Evolutionary conservation across 2,329 filamentous ascomycete genomes (phyloP), one percentile per base, ranked within the genome.

Genomic region (Trichoderma atroviride): DNA sequence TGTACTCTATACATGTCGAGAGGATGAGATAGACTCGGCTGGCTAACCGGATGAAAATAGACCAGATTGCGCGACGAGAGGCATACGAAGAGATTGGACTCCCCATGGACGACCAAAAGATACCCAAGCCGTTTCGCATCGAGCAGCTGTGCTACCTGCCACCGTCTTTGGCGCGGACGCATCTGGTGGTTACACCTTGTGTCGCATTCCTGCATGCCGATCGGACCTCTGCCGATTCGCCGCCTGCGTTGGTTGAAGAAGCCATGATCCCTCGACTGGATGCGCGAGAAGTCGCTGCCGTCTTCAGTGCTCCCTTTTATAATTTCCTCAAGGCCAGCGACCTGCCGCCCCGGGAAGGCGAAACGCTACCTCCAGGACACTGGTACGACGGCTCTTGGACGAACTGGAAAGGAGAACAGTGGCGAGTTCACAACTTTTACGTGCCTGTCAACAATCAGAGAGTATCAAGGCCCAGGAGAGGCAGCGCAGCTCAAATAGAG

Each of bases 51-150:
- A 33, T 4, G 35, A 43, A 10, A 83, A 1, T 84, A 81, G 93
- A 93, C 79, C 87, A 94, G 76, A 96, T 94, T 63, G 94, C 95
- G 10, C 89, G 95, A 27, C 89, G 95, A 72, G 95, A 98, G 83
- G 94, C 95, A 0, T 92, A 87, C 78, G 95, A 98, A 79, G 95
- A 98, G 79, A 97, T 98, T 73, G 95, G 95, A 1, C 88, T 98
- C 3, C 92, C 95, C 1, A 85, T 90, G 75, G 85, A 89, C 74
- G 88, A 94, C 76, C 75, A 78, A 69, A 87, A 87, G 70, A 85
- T 97, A 35, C 92, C 93, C 1, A 82, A 84, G 14, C 92, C 92
- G 0, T 97, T 97, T 81, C 85, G 86, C 67, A 90, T 98, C 73
- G 94, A 97, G 80, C 91, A 96, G 76, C 88, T 98, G 55, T 96